Evolutionary conservation across 306 rosid genomes (phyloP), one percentile per base, ranked within the genome.

Genomic region (Heteromeles arbutifolia): DNA sequence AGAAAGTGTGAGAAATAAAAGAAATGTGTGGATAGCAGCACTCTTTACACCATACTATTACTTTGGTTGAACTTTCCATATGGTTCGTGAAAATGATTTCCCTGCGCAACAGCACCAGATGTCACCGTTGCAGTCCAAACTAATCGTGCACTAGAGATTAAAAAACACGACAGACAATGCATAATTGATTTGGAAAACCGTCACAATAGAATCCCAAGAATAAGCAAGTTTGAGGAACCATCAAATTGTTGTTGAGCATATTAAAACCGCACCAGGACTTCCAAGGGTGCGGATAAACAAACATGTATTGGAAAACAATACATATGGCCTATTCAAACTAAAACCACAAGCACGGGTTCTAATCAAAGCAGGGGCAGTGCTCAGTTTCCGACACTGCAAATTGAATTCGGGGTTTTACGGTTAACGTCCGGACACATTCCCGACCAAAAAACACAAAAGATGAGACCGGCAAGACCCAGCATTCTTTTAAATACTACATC

Each of bases 381-480:
- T 12, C 29, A 52, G 17, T 66, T 73, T 44, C 65, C 25, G 70
- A 53, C 50, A 15, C 74, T 34, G 71, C 58, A 67, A 66, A 74
- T 67, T 67, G 32, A 72, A 77, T 34, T 59, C 67, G 24, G 28
- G 59, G 57, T 15, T 18, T 12, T 44, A 69, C 12, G 29, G 25
- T 74, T 22, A 25, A 58, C 0, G 61, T 57, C 67, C 29, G n/a
- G 19, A 62, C 67, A 37, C 54, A 37, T 28, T 75, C 67, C 56
- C 43, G 24, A n/a, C 22, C 3, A 68, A 69, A 45, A 69, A 12
- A 15, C 53, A 48, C 12, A 58, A 21, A 32, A 34, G 67, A 21
- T 43, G 37, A 19, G 69, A 69, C 68, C 43, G 68, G 65, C 54
- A 64, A 72, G 53, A 70, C 75, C 70, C 72, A 22, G 58, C 84